A percentile compares a stretch with the other conserved stretches of the same genome.
These are phyloP conservation scores for Sclerotinia glacialis DNA, from an alignment of 2,329 filamentous ascomycete species.

Conservation along the genomic window DNA sequence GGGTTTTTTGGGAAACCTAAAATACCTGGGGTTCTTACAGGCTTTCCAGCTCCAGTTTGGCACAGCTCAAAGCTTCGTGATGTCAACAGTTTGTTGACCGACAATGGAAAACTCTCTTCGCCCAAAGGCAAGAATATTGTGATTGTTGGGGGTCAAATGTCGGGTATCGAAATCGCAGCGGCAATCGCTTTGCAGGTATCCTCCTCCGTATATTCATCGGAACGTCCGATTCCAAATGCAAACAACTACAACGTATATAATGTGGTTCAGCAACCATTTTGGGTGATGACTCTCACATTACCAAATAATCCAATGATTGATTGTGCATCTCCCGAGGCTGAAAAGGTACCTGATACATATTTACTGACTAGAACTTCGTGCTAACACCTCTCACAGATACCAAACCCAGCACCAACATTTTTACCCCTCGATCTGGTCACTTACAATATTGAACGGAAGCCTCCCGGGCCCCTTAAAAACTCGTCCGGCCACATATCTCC, in stretches of 20 bases:
- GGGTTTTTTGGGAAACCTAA: slow-evolving; percentile 70
- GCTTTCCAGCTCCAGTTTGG: slow-evolving; percentile 48
- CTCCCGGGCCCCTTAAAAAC: slow-evolving; percentile 56
- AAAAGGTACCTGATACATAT: slow-evolving; percentile 23
- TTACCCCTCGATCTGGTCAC: slow-evolving; percentile 70
- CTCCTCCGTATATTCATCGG: slow-evolving; percentile 55
- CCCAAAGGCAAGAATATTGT: slow-evolving; percentile 58
- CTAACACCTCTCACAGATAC: slow-evolving; percentile 39
- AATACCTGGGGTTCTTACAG: slow-evolving; percentile 47
- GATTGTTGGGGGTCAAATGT: slow-evolving; percentile 79
- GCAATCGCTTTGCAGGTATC: slow-evolving; percentile 71
- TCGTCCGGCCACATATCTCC: slow-evolving; percentile 61
- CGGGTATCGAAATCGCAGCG: slow-evolving; percentile 72
- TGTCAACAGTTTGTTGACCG: slow-evolving; percentile 48
- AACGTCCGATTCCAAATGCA: slow-evolving; percentile 44
- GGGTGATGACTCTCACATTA: slow-evolving; percentile 61
- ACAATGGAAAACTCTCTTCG: slow-evolving; percentile 35
- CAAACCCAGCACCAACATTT: slow-evolving; percentile 56
- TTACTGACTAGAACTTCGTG: not conserved
- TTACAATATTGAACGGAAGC: slow-evolving; percentile 65
- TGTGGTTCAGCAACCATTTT: slow-evolving; percentile 65
- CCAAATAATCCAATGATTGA: slow-evolving; percentile 33
- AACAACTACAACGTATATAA: slow-evolving; percentile 63
- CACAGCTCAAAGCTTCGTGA: slow-evolving; percentile 68
- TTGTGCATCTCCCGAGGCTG: slow-evolving; percentile 28